Conservation (phyloP, 2,329 filamentous ascomycete genomes). For the Aspergillus eucalypticola region DNA sequence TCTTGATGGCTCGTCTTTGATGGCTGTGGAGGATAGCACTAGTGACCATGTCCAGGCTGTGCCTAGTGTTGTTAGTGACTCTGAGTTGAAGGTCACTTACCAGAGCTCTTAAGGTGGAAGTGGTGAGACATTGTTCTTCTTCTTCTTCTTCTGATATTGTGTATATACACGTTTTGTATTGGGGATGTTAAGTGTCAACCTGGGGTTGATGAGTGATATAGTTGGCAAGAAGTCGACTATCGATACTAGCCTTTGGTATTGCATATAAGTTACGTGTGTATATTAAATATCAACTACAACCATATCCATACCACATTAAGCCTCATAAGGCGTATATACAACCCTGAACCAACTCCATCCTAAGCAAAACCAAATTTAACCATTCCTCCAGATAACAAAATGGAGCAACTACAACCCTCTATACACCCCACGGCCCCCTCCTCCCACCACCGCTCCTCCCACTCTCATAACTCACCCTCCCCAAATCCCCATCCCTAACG, state of each 20-base stretch:
- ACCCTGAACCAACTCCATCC: background rate
- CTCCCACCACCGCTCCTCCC: no score
- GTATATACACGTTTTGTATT: background rate
- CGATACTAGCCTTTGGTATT: no score
- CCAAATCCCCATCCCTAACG: no score
- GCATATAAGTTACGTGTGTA: no score
- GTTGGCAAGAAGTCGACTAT: no score
- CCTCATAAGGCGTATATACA: background rate
- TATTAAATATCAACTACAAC: no score
- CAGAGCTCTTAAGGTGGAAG: background rate
- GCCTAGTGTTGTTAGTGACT: background rate
- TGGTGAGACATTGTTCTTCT: background rate
- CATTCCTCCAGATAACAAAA: background rate
- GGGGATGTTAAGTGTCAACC: background rate
- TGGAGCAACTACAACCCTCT: background rate
- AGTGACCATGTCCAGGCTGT: conserved; percentile 9
- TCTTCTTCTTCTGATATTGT: background rate
- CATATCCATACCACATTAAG: background rate
- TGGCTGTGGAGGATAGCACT: conserved; percentile 7
- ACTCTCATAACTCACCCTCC: no score
- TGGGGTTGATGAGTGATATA: background rate
- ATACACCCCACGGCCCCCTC: no score
- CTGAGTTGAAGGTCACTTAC: conserved; percentile 9
- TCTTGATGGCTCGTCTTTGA: background rate
- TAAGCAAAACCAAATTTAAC: background rate